Base-by-base conservation (phyloP, 176 grass and related monocot genomes). In the Cymbopogon citratus region DNA sequence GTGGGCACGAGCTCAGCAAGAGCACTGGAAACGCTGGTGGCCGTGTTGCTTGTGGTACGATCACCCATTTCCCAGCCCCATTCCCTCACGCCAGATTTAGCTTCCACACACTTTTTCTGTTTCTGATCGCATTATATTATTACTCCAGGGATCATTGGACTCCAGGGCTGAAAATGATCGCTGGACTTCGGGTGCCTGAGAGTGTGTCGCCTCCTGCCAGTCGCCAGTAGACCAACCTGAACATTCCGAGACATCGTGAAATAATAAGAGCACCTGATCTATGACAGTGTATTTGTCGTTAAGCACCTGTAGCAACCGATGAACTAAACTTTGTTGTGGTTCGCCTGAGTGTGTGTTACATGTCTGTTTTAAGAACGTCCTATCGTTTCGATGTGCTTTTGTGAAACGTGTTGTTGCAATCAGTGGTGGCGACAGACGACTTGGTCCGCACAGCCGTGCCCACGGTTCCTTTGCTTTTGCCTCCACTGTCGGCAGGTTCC, bases 21-120 rank as follows among this genome's bases (percentile, higher is more conserved):
- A 89, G 52, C 52, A 89, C 93, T 80, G 93, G 93, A 84, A 96
- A 96, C 73, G 90, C 93, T 69, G 90, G 93, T 81, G 93, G 85
- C 73, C 87, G 90, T 33, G 71, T 92, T 74, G 93, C 90, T 79
- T 96, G 93, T 63, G 93, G 93, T 92, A 79, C 5, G 85, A 74
- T 79, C 63, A 12, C 29, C 40, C 7, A 26, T 27, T 41, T 12
- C 16, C 21, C 14, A 21, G 7, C 16, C 16, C 13, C 24, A 13
- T 82, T 64, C 33, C 41, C 65, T 36, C 39, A 13, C 5, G 12
- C 9, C 39, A 74, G n/a, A 33, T 28, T 52, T 52, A n/a, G 28
- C 48, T 35, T 56, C 9, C 0, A 54, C 35, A 26, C 21, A 36
- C 14, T 31, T 3, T 0, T 29, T 80, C 24, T 0, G 15, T 31